Evolutionary conservation across 768 basidiomycete genomes (phyloP), one percentile per base, ranked within the genome.

Genomic region (Lactifluus subvellereus): DNA sequence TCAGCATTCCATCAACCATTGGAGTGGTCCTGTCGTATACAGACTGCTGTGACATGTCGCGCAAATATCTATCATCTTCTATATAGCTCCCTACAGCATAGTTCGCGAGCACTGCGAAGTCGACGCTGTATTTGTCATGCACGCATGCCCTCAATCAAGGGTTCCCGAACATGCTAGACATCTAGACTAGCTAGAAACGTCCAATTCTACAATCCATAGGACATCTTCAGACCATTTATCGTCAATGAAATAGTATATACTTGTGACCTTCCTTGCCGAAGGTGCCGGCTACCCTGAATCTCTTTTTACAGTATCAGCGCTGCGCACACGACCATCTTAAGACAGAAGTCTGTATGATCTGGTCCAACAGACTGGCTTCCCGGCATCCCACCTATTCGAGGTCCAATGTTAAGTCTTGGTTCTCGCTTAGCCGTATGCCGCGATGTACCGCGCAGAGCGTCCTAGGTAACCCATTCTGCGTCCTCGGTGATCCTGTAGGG

Each of bases 161-260:
- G 43, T 49, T 53, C 20, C 56, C 37, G 49, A 48, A 49, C 32
- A 48, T 30, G 27, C 18, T 47, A 30, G 37, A n/a, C 47, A 54
- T 48, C 45, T 18, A 37, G 53, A 40, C 62, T 59, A 59, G 38
- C 57, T 47, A 53, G 53, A 54, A 54, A n/a, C 20, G 62, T 54
- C 45, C 37, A 38, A 33, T n/a, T 14, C 51, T n/a, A 40, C 20
- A 42, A 40, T 18, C 20, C 18, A 48, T 32, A 42, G 13, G 32
- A 54, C 20, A 48, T 45, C 47, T 3, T 13, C 20, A 42, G 40
- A 27, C 20, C 50, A 30, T 57, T 62, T n/a, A 10, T 48, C 7
- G 4, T 47, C 13, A 30, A 59, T 14, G 42, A 47, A 59, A 48
- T 38, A 37, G 47, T 40, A 54, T 18, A 20, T 38, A 42, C 48